Evolutionary conservation across 345 rosid genomes (phyloP).

Genomic region (Populus pruinosa): DNA sequence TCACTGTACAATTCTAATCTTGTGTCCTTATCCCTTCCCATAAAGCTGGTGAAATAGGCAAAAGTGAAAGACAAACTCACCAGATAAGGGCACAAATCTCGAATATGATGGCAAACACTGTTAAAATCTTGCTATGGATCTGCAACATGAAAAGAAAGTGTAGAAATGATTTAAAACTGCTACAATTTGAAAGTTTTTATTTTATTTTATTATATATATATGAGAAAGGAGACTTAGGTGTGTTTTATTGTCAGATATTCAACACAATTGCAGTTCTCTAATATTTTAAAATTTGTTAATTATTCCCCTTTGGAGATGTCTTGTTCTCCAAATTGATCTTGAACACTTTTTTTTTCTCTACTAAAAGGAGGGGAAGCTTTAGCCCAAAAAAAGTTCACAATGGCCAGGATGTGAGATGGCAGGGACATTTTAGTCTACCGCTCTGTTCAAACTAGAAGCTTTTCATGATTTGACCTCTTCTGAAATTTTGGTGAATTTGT

Average conservation of each 20-base stretch:
- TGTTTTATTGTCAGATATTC: not conserved
- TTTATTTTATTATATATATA: not conserved
- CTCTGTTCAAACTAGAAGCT: not conserved
- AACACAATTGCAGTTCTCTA: not conserved
- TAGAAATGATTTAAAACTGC: not conserved
- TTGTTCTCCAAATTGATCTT: not conserved
- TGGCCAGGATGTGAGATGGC: not conserved
- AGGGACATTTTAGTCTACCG: not conserved
- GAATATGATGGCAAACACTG: constrained; percentile 65
- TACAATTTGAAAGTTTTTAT: not conserved
- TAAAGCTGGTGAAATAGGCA: not conserved
- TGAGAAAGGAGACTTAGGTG: not conserved
- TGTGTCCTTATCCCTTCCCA: not conserved
- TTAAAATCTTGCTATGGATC: constrained; percentile 80
- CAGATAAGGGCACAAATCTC: constrained; percentile 87
- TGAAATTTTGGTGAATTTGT: not conserved
- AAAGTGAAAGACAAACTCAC: constrained; percentile 40
- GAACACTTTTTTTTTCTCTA: not conserved
- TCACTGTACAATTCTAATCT: not conserved
- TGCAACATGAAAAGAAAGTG: constrained; percentile 34
- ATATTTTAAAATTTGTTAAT: no score
- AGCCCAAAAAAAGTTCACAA: not conserved
- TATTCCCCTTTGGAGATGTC: not conserved
- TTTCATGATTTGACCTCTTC: no score
- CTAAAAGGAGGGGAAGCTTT: not conserved